Conservation (phyloP, 768 basidiomycete species). For the Mycena vitilis region DNA sequence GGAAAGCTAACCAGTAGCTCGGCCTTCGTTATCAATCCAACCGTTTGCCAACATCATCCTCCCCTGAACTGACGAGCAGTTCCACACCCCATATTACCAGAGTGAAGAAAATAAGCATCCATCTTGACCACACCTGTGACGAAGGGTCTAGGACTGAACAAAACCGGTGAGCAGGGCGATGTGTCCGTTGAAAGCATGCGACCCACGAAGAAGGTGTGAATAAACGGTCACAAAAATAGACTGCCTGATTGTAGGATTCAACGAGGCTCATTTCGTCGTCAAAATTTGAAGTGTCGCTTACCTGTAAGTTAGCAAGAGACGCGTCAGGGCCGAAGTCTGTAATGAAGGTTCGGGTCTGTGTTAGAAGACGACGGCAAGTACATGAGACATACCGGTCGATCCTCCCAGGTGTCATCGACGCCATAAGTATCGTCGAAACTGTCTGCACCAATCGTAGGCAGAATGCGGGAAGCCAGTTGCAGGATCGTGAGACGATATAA, state of each 20-base stretch:
- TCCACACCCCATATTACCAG: conserved; percentile 87
- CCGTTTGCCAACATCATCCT: conserved; percentile 77
- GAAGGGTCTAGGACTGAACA: conserved; percentile 83
- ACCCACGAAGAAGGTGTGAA: conserved; percentile 81
- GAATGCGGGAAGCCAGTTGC: conserved; percentile 83
- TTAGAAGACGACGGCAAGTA: not conserved
- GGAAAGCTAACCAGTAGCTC: conserved; percentile 71
- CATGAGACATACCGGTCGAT: conserved; percentile 70
- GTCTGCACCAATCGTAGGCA: conserved; percentile 87
- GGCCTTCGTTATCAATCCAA: conserved; percentile 63
- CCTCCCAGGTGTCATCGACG: conserved; percentile 74
- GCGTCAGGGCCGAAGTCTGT: conserved; percentile 82
- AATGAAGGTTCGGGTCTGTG: not conserved
- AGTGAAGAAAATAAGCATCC: conserved; percentile 92
- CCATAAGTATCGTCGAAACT: conserved; percentile 79
- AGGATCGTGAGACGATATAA: conserved; percentile 84
- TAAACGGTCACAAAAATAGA: conserved; percentile 89
- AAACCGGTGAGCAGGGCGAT: conserved; percentile 6
- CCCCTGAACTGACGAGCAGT: conserved; percentile 81
- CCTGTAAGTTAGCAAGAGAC: conserved; percentile 79
- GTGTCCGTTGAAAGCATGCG: conserved; percentile 2
- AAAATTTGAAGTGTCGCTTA: no score
- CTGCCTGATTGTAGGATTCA: conserved; percentile 54
- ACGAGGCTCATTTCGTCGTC: no score
- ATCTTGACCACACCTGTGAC: conserved; percentile 94